These are phyloP conservation scores for Musa acuminata DNA, from an alignment of 176 grass and related monocot species.

Conservation along the genomic window DNA sequence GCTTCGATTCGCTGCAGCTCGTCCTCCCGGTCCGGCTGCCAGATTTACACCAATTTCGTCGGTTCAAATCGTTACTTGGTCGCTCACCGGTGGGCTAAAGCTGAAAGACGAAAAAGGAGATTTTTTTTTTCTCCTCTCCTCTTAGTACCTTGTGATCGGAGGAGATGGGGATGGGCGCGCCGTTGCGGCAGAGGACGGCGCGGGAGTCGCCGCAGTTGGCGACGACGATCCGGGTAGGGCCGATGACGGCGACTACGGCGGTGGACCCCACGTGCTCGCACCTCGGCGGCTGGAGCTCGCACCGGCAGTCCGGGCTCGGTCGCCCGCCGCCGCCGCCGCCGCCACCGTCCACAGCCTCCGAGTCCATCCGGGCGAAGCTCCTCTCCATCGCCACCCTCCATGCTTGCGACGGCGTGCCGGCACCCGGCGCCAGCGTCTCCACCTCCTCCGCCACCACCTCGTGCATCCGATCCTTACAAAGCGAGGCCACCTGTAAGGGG, in stretches of 20 bases:
- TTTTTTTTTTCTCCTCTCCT: not conserved
- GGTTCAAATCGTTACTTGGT: not conserved
- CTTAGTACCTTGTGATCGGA: slow-evolving; percentile 71
- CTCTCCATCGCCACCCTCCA: slow-evolving; percentile 68
- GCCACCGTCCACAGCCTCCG: slow-evolving; percentile 37
- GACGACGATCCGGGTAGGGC: slow-evolving; percentile 42
- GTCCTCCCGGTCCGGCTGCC: slow-evolving; percentile 78
- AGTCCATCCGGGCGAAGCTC: slow-evolving; percentile 74
- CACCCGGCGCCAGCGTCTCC: slow-evolving; percentile 1
- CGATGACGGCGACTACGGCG: slow-evolving; percentile 63
- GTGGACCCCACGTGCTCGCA: slow-evolving; percentile 90
- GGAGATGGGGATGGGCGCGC: slow-evolving; percentile 49
- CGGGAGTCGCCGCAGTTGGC: slow-evolving; percentile 87
- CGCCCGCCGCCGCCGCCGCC: slow-evolving; percentile 22
- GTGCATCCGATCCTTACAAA: slow-evolving; percentile 65
- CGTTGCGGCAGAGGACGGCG: slow-evolving; percentile 66
- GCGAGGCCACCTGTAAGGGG: slow-evolving; percentile 45
- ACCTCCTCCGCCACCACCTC: slow-evolving; percentile 57
- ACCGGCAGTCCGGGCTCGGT: slow-evolving; percentile 47
- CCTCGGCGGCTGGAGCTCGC: slow-evolving; percentile 60
- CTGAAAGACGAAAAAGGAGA: not conserved
- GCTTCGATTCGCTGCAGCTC: slow-evolving; percentile 81
- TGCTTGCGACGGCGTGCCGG: not conserved
- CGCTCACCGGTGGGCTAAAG: not conserved
- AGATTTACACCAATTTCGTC: not conserved